Evolutionary conservation across 176 grass and related monocot species (phyloP).

Genomic region (Oryza longistaminata): DNA sequence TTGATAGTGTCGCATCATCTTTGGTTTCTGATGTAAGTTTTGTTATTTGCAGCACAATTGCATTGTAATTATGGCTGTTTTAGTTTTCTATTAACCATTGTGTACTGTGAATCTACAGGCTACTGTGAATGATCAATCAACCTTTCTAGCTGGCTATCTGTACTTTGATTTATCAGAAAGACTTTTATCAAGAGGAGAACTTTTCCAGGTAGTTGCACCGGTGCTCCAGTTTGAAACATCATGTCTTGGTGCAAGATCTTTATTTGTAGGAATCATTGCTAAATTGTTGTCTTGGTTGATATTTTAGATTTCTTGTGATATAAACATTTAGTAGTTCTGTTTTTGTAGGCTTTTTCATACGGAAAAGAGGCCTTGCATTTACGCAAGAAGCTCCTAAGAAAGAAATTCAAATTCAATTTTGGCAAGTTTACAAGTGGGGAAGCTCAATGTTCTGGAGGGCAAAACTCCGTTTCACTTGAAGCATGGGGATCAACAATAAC

Average conservation of each 20-base stretch:
- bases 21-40: constrained; percentile 69
- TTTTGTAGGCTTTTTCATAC: constrained; percentile 69
- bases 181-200: constrained; percentile 56
- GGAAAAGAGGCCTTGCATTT: constrained; percentile 68
- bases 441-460: constrained; percentile 7
- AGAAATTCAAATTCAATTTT: constrained; percentile 60
- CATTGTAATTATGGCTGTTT: constrained; percentile 11
- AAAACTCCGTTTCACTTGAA: constrained; percentile 54
- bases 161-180: constrained; percentile 90
- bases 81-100: constrained; percentile 21
- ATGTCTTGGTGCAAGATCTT: neutral
- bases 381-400: constrained; percentile 70
- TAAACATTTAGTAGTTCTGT: constrained; percentile 7
- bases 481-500: constrained; percentile 49
- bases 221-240: constrained; percentile 8
- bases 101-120: constrained; percentile 58
- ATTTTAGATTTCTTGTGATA: constrained; percentile 22
- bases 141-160: constrained; percentile 63
- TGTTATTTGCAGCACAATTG: neutral
- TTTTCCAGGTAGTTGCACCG: constrained; percentile 54
- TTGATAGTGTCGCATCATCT: constrained; percentile 57
- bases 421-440: constrained; percentile 21
- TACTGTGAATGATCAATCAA: constrained; percentile 45
- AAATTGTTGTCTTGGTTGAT: neutral
- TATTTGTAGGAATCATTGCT: neutral